Evolutionary conservation across 768 basidiomycete species (phyloP).

Genomic region (Russula olivacea): DNA sequence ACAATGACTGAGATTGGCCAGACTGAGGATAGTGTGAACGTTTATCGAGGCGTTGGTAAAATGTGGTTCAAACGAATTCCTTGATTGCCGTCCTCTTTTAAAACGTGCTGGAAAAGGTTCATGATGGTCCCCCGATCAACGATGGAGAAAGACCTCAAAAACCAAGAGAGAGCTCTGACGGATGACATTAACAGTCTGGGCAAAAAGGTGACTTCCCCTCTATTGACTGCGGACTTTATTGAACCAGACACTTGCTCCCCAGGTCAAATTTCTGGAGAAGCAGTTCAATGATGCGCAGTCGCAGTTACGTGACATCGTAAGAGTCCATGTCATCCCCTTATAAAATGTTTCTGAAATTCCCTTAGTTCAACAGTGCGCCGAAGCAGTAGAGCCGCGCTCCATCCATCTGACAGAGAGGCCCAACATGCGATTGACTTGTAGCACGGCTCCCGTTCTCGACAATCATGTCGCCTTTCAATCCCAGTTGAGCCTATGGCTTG

Average conservation of each 20-base stretch:
- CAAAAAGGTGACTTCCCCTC: slow-evolving; percentile 61
- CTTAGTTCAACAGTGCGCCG: slow-evolving; percentile 49
- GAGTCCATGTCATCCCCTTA: neutral
- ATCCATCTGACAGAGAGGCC: neutral
- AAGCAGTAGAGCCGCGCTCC: slow-evolving; percentile 25
- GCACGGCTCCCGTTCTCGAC: neutral
- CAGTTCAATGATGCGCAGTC: slow-evolving; percentile 86
- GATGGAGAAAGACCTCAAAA: slow-evolving; percentile 73
- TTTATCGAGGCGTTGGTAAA: slow-evolving; percentile 95
- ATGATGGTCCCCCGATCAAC: slow-evolving; percentile 72
- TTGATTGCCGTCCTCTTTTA: neutral
- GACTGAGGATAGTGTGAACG: slow-evolving; percentile 65
- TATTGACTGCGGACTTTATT: neutral
- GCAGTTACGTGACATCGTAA: slow-evolving; percentile 79
- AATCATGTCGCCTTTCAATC: neutral
- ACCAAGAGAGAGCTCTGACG: slow-evolving; percentile 72
- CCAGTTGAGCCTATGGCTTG: neutral
- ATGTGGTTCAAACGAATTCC: slow-evolving; percentile 46
- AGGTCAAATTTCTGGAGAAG: slow-evolving; percentile 91
- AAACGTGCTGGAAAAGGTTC: slow-evolving; percentile 53
- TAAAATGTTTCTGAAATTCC: neutral
- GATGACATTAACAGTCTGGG: slow-evolving; percentile 77
- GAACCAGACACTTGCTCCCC: neutral
- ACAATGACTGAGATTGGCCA: slow-evolving; percentile 77
- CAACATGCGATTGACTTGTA: neutral